Conservation (phyloP, 495 filamentous ascomycete species). For the Astrothelium macrocarpum region DNA sequence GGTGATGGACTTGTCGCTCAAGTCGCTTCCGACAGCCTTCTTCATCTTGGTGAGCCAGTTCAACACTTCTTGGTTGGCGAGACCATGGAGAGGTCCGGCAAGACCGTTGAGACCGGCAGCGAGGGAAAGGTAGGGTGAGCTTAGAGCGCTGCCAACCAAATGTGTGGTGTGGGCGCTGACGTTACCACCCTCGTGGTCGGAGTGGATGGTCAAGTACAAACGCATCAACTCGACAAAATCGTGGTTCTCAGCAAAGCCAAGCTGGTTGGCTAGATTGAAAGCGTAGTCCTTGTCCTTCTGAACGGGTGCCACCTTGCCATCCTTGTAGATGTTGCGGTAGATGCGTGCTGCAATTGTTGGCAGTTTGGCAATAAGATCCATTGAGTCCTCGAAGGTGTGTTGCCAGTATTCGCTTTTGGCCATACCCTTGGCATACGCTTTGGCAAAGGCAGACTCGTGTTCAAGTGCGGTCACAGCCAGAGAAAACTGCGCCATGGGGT, state of each 20-base stretch:
- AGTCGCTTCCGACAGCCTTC: constrained; percentile 82
- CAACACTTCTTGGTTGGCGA: constrained; percentile 98
- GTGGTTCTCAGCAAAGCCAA: constrained; percentile 87
- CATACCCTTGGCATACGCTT: constrained; percentile 96
- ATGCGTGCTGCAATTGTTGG: constrained; percentile 95
- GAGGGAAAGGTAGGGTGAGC: constrained; percentile 93
- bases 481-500: constrained; percentile 99
- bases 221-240: constrained; percentile 98
- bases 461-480: constrained; percentile 95
- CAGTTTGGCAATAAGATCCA: constrained; percentile 99
- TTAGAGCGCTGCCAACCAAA: constrained; percentile 91
- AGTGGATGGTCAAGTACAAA: constrained; percentile 98
- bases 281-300: constrained; percentile 98
- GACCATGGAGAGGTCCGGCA: constrained; percentile 93
- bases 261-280: constrained; percentile 98
- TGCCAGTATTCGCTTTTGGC: constrained; percentile 99
- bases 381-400: constrained; percentile 98
- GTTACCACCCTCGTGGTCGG: constrained; percentile 95
- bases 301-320: constrained; percentile 89
- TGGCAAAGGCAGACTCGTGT: constrained; percentile 93
- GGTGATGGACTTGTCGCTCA: constrained; percentile 89
- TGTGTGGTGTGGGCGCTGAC: constrained; percentile 97
- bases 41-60: constrained; percentile 99
- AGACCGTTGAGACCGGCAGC: constrained; percentile 95
- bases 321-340: constrained; percentile 99